phyloP scores from a whole-genome alignment of 2,329 filamentous ascomycete genomes.

The Fusarium tuaranense region DNA sequence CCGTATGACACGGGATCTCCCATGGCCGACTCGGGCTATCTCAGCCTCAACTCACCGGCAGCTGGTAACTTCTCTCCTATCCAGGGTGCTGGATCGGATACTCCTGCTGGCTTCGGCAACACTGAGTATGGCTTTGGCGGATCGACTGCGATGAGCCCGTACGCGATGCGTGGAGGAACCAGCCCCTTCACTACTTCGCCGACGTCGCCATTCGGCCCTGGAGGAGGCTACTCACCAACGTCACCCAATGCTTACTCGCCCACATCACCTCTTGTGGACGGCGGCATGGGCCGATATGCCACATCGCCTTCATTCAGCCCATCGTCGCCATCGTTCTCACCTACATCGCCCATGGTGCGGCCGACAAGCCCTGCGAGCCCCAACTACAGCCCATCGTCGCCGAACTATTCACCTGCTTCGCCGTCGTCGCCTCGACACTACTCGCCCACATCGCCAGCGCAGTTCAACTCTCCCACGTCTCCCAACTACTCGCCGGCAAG shows the following conservation, averaged over 20 bases:
- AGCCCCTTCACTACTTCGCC: constrained; percentile 83
- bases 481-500: constrained; percentile 79
- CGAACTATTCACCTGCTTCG: constrained; percentile 73
- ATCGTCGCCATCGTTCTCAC: constrained; percentile 73
- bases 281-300: constrained; percentile 64
- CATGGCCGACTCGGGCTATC: constrained; percentile 77
- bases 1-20: constrained; percentile 93
- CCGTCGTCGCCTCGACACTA: constrained; percentile 68
- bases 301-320: constrained; percentile 73
- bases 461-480: constrained; percentile 81
- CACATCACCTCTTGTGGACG: constrained; percentile 75
- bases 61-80: constrained; percentile 82
- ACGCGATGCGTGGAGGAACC: constrained; percentile 69
- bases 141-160: constrained; percentile 72
- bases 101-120: constrained; percentile 70
- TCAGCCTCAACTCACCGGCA: constrained; percentile 72
- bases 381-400: constrained; percentile 74
- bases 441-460: constrained; percentile 77
- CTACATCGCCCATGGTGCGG: constrained; percentile 69
- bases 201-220: constrained; percentile 70
- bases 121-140: constrained; percentile 68
- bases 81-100: constrained; percentile 78
- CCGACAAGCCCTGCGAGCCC: constrained; percentile 67
- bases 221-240: constrained; percentile 78
- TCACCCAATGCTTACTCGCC: constrained; percentile 84